Base-by-base conservation (phyloP, 225 moss, liverwort and hornwort species). In the Pleurozium schreberi region DNA sequence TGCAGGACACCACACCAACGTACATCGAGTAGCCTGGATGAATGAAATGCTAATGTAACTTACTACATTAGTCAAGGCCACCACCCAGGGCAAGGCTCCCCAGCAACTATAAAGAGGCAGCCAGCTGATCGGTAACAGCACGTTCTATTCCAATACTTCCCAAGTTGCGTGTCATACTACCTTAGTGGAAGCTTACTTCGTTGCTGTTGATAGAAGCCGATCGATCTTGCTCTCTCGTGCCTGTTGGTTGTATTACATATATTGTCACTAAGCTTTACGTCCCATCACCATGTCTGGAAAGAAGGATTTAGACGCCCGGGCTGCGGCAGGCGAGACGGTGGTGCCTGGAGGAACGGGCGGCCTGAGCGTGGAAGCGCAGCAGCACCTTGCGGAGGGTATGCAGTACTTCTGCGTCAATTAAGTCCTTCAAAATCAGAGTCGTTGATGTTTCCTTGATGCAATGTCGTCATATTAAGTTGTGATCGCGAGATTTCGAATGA, bases 281-380 rank as follows among this genome's bases (percentile, higher is more conserved):
- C 9, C 0, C 6, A n/a, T 31, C 18, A 68, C 53, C 33, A 92
- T 92, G 90, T 22, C 90, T 50, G 84, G 90, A 43, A 68, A 8
- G 7, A 21, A 86, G 57, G 87, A 87, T 5, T 83, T 93, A 57
- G 84, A 93, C 14, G 90, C 91, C 13, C 71, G 87, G 8, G 94
- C 94, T 50, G 92, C 89, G 0, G 88, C 91, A 0, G 94, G 94
- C 36, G 94, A 94, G 92, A 93, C 94, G 0, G 93, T 94, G 78
- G 92, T 93, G 27, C 67, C 90, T 2, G 92, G 94, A 63, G 94
- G 94, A 49, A 93, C 88, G 18, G 93, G 94, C 6, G 93, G 94
- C 69, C 89, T 87, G 92, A 94, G 92, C 59, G 22, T 93, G 22
- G 90, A 91, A 45, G 92, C 94, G 22, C 94, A 94, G 92, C 66